These are phyloP conservation scores for Hanseniaspora nectarophila DNA, from an alignment of 805 yeast genomes.

Conservation along the genomic window DNA sequence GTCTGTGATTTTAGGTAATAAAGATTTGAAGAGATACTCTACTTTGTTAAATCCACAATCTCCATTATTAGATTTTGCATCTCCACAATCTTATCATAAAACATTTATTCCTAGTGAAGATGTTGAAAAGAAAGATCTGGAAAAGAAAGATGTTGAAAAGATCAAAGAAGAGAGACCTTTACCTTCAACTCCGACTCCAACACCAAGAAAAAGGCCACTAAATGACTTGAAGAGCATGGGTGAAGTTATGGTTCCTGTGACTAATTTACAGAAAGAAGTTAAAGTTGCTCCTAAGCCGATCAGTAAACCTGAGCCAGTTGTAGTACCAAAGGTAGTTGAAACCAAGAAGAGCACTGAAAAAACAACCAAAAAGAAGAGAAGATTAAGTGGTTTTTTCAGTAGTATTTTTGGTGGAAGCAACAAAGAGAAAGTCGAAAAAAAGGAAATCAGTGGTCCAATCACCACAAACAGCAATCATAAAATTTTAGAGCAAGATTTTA, in stretches of 20 bases:
- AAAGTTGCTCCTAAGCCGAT: background rate
- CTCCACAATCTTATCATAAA: background rate
- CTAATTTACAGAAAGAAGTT: background rate
- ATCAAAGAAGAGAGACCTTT: background rate
- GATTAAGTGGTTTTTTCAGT: conserved; percentile 7
- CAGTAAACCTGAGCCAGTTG: background rate
- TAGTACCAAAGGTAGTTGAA: background rate
- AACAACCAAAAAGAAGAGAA: background rate
- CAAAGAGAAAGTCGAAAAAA: background rate
- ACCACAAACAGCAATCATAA: background rate
- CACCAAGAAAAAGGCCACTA: too few species aligned
- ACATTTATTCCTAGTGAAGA: background rate
- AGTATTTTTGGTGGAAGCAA: conserved; percentile 2
- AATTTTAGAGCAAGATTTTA: background rate
- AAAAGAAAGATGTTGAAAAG: background rate
- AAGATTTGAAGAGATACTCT: conserved; percentile 5
- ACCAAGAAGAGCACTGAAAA: background rate
- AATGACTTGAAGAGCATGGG: background rate
- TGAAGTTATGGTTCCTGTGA: background rate
- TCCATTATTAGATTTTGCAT: background rate
- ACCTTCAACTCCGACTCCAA: background rate
- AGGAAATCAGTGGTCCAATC: background rate
- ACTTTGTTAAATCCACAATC: conserved; percentile 7
- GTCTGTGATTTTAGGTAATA: conserved; percentile 3
- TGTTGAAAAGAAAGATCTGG: background rate